phyloP scores from a whole-genome alignment of 2,329 filamentous ascomycete genomes.

The Penicillium freii region DNA sequence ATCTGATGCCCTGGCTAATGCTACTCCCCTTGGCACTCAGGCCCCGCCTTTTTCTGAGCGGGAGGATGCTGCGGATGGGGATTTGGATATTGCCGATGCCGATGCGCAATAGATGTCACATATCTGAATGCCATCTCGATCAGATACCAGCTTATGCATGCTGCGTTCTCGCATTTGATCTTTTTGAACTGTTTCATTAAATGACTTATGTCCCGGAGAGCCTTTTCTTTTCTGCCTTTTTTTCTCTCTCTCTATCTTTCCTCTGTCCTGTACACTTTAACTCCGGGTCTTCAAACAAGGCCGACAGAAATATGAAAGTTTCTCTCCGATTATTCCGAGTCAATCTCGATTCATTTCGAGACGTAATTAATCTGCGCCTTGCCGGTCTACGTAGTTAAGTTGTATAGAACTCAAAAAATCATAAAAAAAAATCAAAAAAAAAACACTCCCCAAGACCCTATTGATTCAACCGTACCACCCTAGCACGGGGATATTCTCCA shows the following conservation, averaged over 20 bases:
- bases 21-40: constrained; percentile 43
- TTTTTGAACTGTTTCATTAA: constrained; percentile 1
- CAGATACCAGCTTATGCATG: background rate
- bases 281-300: constrained; percentile 1
- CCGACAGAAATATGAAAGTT: constrained; percentile 2
- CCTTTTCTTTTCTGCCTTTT: background rate
- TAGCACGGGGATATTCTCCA: background rate
- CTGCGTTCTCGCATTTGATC: constrained; percentile 3
- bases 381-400: background rate
- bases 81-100: constrained; percentile 34
- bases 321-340: background rate
- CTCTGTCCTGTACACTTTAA: constrained; percentile 14
- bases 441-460: constrained; percentile 4
- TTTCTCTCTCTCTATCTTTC: background rate
- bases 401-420: background rate
- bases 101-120: constrained; percentile 16
- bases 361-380: background rate
- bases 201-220: constrained; percentile 10
- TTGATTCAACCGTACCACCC: background rate
- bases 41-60: constrained; percentile 25
- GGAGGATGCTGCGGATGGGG: constrained; percentile 26
- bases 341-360: background rate
- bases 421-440: background rate
- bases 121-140: background rate
- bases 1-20: constrained; percentile 53